Percentiles rank a stretch among this genome's conserved stretches.
phyloP scores from a whole-genome alignment of 345 rosid genomes.

The Chamaenerion angustifolium region DNA sequence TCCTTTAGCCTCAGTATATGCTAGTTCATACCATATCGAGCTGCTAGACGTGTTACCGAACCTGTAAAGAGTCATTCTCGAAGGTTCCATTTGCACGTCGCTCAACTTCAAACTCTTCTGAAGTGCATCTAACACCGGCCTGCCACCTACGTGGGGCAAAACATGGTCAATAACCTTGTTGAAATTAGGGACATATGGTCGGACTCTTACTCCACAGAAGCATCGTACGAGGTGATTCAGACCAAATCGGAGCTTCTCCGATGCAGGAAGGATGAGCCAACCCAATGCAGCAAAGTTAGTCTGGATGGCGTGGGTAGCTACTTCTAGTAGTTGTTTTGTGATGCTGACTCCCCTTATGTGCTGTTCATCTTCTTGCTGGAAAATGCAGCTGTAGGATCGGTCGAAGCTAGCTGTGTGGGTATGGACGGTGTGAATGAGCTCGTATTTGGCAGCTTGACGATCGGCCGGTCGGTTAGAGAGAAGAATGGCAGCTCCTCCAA shows the following conservation, averaged over 20 bases:
- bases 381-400: constrained; percentile 55
- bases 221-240: background rate
- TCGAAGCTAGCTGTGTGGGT: constrained; percentile 41
- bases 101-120: constrained; percentile 9
- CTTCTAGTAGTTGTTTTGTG: constrained; percentile 31
- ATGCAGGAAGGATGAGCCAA: constrained; percentile 9
- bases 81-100: constrained; percentile 12
- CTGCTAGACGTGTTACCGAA: constrained; percentile 19
- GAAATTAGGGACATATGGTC: constrained; percentile 10
- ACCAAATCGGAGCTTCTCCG: constrained; percentile 6
- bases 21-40: constrained; percentile 17
- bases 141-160: constrained; percentile 17
- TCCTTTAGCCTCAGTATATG: constrained; percentile 21
- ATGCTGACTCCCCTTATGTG: constrained; percentile 43
- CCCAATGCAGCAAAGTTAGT: constrained; percentile 24
- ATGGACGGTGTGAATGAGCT: constrained; percentile 29
- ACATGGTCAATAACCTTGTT: constrained; percentile 15
- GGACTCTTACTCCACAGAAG: background rate
- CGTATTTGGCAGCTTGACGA: constrained; percentile 33
- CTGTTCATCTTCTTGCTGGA: constrained; percentile 40
- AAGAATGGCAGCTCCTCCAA: constrained; percentile 64
- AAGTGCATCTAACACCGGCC: constrained; percentile 12
- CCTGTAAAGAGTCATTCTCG: constrained; percentile 21
- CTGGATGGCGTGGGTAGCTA: constrained; percentile 41
- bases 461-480: constrained; percentile 38